Evolutionary conservation across 345 rosid species (phyloP), one percentile per base, ranked within the genome.

Genomic region (Citrus unshiu): DNA sequence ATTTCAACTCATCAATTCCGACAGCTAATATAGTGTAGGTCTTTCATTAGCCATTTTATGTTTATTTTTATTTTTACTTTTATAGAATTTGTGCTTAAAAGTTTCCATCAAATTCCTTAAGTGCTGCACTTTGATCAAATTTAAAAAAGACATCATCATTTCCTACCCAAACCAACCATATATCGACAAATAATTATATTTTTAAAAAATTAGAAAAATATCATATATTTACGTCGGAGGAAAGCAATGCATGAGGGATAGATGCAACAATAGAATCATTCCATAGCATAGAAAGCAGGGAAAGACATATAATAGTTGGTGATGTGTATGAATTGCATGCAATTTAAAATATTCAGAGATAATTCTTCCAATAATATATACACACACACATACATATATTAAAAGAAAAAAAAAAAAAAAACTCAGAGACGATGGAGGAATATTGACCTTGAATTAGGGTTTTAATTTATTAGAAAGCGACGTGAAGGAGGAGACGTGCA

Each of bases 201-300:
- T 1, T 59, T 1, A 57, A 56, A 25, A 4, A 74, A 40, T 7
- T 5, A 39, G 1, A 62, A 59, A 77, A 57, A 62, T 51, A 56
- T 43, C 54, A 27, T 79, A 74, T 66, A 5, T 88, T 92, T 89
- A 93, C 97, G 97, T 93, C 81, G 94, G 82, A 84, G 81, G 85
- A 90, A 90, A 90, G 93, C 93, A 90, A 91, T 93, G 99, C 98
- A 94, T 96, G 99, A 87, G 77, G 79, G 80, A 84, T 82, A 79
- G 86, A 83, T 91, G 51, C 94, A 74, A 88, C 92, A 89, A 78
- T 90, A 85, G 89, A 88, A 90, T 85, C 87, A 89, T 89, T 84
- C 87, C 90, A 72, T 54, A 84, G 75, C 78, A 32, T 32, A 32
- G 34, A 78, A 81, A 80, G 79, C 84, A 88, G 70, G 73, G 72